A percentile compares a stretch with the other conserved stretches of the same genome.
Evolutionary conservation across 1,284 basidiomycete species (phyloP).

Genomic region (Psilocybe mexicana): DNA sequence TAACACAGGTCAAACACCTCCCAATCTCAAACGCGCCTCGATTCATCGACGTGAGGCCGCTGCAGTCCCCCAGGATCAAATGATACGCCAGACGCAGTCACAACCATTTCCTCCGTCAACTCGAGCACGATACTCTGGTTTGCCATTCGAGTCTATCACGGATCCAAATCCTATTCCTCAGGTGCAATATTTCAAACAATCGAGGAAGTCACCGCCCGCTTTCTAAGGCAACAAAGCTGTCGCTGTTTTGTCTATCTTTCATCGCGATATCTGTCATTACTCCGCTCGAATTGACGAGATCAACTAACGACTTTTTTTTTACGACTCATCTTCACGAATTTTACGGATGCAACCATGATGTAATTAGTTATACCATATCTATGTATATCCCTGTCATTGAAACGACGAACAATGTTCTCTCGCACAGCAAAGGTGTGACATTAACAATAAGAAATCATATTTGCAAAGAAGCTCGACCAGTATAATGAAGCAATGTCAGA

Average conservation of each 20-base stretch:
- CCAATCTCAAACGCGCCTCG: conserved; percentile 6
- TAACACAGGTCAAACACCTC: not conserved
- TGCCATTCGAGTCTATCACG: not conserved
- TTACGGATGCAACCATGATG: not conserved
- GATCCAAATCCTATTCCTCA: not conserved
- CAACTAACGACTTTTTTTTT: not conserved
- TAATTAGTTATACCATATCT: not conserved
- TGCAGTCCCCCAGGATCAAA: conserved; percentile 1
- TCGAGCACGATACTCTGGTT: not conserved
- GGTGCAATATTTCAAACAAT: not conserved
- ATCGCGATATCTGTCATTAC: not conserved
- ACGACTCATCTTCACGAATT: not conserved
- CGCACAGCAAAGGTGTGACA: not conserved
- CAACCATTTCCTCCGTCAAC: not conserved
- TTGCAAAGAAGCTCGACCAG: no score
- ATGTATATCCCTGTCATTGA: not conserved
- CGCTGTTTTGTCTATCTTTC: not conserved
- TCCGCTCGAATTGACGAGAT: not conserved
- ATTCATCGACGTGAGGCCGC: conserved; percentile 13
- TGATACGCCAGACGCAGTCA: not conserved
- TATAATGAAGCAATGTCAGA: not conserved
- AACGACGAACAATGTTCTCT: not conserved
- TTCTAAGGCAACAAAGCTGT: not conserved
- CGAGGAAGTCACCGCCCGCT: not conserved
- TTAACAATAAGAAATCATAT: no score